These are phyloP conservation scores for Coemansia sp. DNA, from an alignment of 192 early-diverging fungal species.

Conservation along the genomic window DNA sequence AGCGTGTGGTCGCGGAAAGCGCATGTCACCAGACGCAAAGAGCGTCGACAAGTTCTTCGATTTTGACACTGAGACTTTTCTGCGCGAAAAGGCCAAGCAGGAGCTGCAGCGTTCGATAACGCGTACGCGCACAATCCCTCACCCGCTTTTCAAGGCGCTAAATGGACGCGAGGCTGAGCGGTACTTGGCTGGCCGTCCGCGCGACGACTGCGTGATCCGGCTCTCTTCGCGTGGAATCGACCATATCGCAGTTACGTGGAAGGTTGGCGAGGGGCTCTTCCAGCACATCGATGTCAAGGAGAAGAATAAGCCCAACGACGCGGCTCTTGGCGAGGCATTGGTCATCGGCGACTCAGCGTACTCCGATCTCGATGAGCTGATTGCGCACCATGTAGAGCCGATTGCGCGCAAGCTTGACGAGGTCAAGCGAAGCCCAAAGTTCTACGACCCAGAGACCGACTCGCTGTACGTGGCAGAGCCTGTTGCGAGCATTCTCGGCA, in stretches of 20 bases:
- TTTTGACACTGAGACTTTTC: conserved; percentile 43
- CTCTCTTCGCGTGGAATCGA: conserved; percentile 86
- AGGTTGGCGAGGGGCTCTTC: conserved; percentile 80
- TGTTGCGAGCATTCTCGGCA: conserved; percentile 10
- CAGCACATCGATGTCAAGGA: conserved; percentile 75
- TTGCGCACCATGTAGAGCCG: conserved; percentile 86
- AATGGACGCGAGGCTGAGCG: conserved; percentile 71
- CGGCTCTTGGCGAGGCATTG: conserved; percentile 66
- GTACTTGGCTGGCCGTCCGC: conserved; percentile 63
- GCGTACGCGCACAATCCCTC: conserved; percentile 67
- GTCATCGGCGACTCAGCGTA: conserved; percentile 69
- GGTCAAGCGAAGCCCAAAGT: conserved; percentile 75
- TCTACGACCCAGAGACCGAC: conserved; percentile 60
- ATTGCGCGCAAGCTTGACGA: conserved; percentile 71
- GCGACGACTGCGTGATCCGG: conserved; percentile 82
- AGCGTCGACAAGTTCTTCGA: conserved; percentile 64
- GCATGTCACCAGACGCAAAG: conserved; percentile 27
- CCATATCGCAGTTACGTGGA: conserved; percentile 92
- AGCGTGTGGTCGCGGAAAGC: conserved; percentile 41
- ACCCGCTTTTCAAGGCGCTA: conserved; percentile 81
- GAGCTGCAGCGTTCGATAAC: conserved; percentile 32
- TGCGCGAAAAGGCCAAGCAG: conserved; percentile 44
- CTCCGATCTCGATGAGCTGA: conserved; percentile 88
- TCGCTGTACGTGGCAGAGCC: conserved; percentile 61
- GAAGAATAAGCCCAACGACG: conserved; percentile 65